Evolutionary conservation across 2,329 filamentous ascomycete genomes (phyloP).

Genomic region (Cordyceps tenuipes): DNA sequence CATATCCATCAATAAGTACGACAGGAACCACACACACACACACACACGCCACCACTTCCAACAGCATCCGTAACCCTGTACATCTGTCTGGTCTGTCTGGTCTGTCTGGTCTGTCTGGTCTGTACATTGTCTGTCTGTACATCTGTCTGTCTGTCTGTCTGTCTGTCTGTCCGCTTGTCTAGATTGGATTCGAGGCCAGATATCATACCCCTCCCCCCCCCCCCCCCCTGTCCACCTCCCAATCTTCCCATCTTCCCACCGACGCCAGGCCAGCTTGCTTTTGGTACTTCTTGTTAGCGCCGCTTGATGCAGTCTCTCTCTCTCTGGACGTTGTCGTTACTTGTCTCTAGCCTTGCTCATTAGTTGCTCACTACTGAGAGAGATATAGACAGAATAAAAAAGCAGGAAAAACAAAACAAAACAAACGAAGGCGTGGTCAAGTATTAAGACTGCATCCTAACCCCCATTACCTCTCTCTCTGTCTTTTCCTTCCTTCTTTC

Average conservation of each 20-base stretch:
- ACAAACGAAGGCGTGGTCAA: not conserved
- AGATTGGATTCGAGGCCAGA: not conserved
- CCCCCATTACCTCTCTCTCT: not conserved
- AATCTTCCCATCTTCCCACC: not conserved
- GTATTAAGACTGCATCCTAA: constrained; percentile 1
- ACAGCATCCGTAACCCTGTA: no score
- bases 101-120: no score
- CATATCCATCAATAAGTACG: not conserved
- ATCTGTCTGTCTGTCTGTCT: not conserved
- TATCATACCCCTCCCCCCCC: not conserved
- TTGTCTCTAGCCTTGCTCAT: not conserved
- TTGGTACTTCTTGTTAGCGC: constrained; percentile 1
- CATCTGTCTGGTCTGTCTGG: no score
- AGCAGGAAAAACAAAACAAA: not conserved
- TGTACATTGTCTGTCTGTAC: no score
- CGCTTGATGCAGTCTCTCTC: not conserved
- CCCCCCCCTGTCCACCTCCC: not conserved
- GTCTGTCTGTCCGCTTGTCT: not conserved
- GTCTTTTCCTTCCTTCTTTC: not conserved
- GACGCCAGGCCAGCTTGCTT: not conserved
- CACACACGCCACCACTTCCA: not conserved
- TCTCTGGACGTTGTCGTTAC: not conserved
- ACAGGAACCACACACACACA: not conserved
- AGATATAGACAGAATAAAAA: constrained; percentile 5
- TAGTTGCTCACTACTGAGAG: not conserved